phyloP scores from a whole-genome alignment of 306 rosid species.

The Canavalia ensiformis region DNA sequence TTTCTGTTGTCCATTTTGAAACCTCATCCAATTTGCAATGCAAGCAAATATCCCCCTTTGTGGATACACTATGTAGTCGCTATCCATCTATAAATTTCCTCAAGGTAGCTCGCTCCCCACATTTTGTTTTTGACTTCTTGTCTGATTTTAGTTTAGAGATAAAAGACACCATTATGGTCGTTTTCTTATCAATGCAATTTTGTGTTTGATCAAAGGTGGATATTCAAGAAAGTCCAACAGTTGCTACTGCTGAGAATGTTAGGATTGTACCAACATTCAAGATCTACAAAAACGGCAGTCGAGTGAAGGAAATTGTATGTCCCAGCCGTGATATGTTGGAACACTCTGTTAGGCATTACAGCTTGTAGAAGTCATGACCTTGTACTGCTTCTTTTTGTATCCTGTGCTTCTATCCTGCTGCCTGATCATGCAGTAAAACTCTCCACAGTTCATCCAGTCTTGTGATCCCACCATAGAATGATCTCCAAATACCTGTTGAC shows the following conservation, averaged over 20 bases:
- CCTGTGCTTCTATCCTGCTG: slow-evolving; percentile 41
- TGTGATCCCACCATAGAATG: slow-evolving; percentile 46
- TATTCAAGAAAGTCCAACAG: slow-evolving; percentile 61
- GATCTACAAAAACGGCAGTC: slow-evolving; percentile 80
- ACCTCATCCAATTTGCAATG: slow-evolving; percentile 67
- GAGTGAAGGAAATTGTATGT: slow-evolving; percentile 82
- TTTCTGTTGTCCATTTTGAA: slow-evolving; percentile 79
- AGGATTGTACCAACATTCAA: slow-evolving; percentile 86
- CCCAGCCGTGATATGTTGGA: slow-evolving; percentile 80
- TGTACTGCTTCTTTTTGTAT: slow-evolving; percentile 44
- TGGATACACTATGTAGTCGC: slow-evolving; percentile 69
- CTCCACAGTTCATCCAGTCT: slow-evolving; percentile 49
- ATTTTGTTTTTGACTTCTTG: not conserved
- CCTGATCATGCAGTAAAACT: slow-evolving; percentile 42
- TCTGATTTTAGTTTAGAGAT: not conserved
- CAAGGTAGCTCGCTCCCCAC: slow-evolving; percentile 56
- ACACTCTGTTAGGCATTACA: slow-evolving; percentile 78
- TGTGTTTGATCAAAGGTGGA: slow-evolving; percentile 65
- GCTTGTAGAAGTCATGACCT: slow-evolving; percentile 59
- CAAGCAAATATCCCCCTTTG: slow-evolving; percentile 73
- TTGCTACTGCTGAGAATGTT: slow-evolving; percentile 72
- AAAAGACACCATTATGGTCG: not conserved
- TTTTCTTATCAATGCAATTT: slow-evolving; percentile 32
- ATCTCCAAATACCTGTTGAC: slow-evolving; percentile 58
- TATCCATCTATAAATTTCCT: slow-evolving; percentile 81